A percentile compares a stretch with the other conserved stretches of the same genome.
phyloP scores from a whole-genome alignment of 495 filamentous ascomycete genomes.

The Penicillium ucsense region DNA sequence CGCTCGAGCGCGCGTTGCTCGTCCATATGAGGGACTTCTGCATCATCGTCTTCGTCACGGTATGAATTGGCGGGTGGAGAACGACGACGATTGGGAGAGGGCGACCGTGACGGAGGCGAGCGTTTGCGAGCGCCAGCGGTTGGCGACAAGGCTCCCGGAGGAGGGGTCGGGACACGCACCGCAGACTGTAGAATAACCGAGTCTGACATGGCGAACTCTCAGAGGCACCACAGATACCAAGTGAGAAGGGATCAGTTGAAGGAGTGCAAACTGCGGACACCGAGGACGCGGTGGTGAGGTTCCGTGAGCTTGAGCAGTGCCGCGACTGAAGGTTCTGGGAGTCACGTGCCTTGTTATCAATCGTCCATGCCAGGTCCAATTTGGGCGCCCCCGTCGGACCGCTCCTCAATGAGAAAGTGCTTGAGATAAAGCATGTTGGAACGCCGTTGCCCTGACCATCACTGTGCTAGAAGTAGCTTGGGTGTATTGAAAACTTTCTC shows the following conservation, averaged over 20 bases:
- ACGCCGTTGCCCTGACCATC: too few species aligned
- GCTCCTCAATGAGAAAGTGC: too few species aligned
- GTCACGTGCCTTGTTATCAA: constrained; percentile 15
- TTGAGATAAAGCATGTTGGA: too few species aligned
- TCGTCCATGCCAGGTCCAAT: too few species aligned
- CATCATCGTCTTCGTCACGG: constrained; percentile 10
- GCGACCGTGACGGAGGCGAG: constrained; percentile 53
- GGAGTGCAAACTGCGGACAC: constrained; percentile 4
- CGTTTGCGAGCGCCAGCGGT: constrained; percentile 48
- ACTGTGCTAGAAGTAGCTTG: too few species aligned
- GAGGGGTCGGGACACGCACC: constrained; percentile 58
- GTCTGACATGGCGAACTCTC: constrained; percentile 31
- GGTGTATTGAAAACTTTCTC: too few species aligned
- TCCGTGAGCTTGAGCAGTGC: constrained; percentile 1
- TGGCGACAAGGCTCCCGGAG: constrained; percentile 43
- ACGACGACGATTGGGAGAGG: constrained; percentile 51
- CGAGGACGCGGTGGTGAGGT: constrained; percentile 7
- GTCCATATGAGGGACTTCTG: constrained; percentile 41
- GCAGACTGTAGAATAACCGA: constrained; percentile 51
- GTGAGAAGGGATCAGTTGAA: not conserved
- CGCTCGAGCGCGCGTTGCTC: constrained; percentile 48
- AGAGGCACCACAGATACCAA: constrained; percentile 2
- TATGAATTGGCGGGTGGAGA: constrained; percentile 43
- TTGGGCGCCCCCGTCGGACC: too few species aligned
- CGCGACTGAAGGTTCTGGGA: constrained; percentile 23